Evolutionary conservation across 495 filamentous ascomycete species (phyloP), one percentile per base, ranked within the genome.

Genomic region (Tuber borchii): DNA sequence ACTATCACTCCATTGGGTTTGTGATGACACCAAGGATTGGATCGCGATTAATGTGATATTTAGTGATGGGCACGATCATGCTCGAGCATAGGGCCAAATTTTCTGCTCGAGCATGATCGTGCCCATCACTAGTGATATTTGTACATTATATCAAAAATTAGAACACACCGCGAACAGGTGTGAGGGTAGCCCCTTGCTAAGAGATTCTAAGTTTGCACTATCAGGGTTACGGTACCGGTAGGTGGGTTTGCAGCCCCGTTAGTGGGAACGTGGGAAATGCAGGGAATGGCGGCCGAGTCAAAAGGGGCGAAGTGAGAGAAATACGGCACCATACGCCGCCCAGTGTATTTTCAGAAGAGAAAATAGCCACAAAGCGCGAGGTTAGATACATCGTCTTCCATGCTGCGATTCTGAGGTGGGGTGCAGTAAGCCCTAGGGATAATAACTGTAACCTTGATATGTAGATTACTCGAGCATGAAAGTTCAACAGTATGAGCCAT

Each of bases 11-110:
- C 34, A 1, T 1, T 37, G 75, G 37, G 19, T 31, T 6, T 14
- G n/a, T 12, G 22, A 22, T 45, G 14, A 37, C 31, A 44, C n/a
- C 7, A 31, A 40, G 37, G 40, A n/a, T 26, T 34, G 39, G 12
- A 6, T 16, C 43, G 39, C n/a, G 20, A 37, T 26, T 12, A 73
- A 68, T 43, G 39, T 78, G 74, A 77, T 74, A 56, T 73, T 70
- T 71, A n/a, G n/a, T n/a, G n/a, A n/a, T n/a, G n/a, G n/a, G n/a
- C n/a, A n/a, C n/a, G n/a, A n/a, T n/a, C n/a, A n/a, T n/a, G n/a
- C n/a, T n/a, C n/a, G n/a, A n/a, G n/a, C n/a, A n/a, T n/a, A n/a
- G n/a, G n/a, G n/a, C n/a, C n/a, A n/a, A n/a, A n/a, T n/a, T n/a
- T n/a, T n/a, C n/a, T n/a, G n/a, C n/a, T n/a, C n/a, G n/a, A n/a